Base-by-base conservation (phyloP, 305 asterid species). In the Vinca major region DNA sequence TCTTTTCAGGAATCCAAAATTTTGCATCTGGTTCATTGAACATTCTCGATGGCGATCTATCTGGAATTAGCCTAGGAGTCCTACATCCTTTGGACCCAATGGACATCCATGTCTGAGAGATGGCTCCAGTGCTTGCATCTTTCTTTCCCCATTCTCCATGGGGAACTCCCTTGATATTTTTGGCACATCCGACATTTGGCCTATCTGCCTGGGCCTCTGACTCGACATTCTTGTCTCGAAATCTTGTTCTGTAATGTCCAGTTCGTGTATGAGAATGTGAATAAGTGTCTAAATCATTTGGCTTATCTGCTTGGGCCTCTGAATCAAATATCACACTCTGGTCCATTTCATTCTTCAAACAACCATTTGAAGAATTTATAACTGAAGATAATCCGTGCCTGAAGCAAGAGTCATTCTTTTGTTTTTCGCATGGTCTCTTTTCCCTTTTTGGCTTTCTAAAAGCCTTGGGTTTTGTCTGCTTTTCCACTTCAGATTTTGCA, bases 401-500 rank as follows among this genome's bases (percentile, higher is more conserved):
- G 33, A 63, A 64, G 45, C 52, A 50, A 72, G 67, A 67, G 37
- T 68, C 63, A 48, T 47, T 21, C 66, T 67, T 73, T 62, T 76
- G 65, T 72, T 62, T 58, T 63, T 73, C 13, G 39, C 74, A 58
- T 63, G 53, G 51, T 60, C 51, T 47, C 44, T 54, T 67, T 4
- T 63, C 65, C 68, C 70, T 48, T 68, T 66, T 76, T n/a, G 48
- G 44, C 26, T 51, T 68, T 72, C 69, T 55, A 55, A 63, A 44
- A 57, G 20, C 70, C 62, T 68, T 63, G 33, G 58, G 21, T 20
- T 67, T 58, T 62, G 56, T 45, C 58, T 37, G 63, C 53, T 67
- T 57, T 53, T 65, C 56, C 57, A 49, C 69, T 36, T 70, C 74
- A 37, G 70, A 51, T 76, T 76, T 66, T 60, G 58, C n/a, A 13